These are phyloP conservation scores for Didymosphaeria variabile DNA, from an alignment of 2,329 filamentous ascomycete genomes.

Conservation along the genomic window DNA sequence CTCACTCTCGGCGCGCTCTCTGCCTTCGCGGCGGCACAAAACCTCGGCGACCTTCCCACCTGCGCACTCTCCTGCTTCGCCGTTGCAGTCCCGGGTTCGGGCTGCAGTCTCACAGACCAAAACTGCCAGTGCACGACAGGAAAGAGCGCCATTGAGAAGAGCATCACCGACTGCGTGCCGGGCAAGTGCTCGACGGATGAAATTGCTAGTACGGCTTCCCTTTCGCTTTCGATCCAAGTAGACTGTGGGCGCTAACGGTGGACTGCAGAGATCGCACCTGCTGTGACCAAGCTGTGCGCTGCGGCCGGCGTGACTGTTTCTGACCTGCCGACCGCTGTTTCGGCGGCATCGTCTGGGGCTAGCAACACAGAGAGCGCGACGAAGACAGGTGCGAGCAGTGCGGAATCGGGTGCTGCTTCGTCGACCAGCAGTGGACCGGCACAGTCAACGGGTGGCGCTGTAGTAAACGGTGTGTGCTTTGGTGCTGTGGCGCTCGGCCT, in stretches of 20 bases:
- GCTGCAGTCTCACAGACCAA: constrained; percentile 58
- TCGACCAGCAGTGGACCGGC: constrained; percentile 16
- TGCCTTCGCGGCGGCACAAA: constrained; percentile 1
- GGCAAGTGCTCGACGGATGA: constrained; percentile 49
- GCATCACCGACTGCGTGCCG: constrained; percentile 54
- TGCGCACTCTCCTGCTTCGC: constrained; percentile 55
- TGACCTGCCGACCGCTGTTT: constrained; percentile 28
- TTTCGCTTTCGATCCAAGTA: not conserved
- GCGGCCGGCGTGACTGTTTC: constrained; percentile 37
- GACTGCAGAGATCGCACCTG: constrained; percentile 29
- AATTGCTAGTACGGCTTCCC: constrained; percentile 47
- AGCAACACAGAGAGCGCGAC: constrained; percentile 19
- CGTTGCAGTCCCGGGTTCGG: constrained; percentile 56
- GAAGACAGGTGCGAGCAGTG: constrained; percentile 1
- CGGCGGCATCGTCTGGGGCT: constrained; percentile 19
- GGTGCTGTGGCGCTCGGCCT: constrained; percentile 36
- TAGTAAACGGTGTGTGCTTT: constrained; percentile 25
- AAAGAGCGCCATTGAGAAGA: constrained; percentile 42
- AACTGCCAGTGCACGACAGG: constrained; percentile 63
- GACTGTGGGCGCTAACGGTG: not conserved
- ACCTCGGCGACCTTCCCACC: constrained; percentile 1
- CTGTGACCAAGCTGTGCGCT: constrained; percentile 40
- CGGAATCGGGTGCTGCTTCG: constrained; percentile 12
- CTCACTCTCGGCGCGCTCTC: not conserved
- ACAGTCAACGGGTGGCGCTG: constrained; percentile 33